phyloP scores from a whole-genome alignment of 768 basidiomycete genomes.

The Hygrophorus pudorinus region DNA sequence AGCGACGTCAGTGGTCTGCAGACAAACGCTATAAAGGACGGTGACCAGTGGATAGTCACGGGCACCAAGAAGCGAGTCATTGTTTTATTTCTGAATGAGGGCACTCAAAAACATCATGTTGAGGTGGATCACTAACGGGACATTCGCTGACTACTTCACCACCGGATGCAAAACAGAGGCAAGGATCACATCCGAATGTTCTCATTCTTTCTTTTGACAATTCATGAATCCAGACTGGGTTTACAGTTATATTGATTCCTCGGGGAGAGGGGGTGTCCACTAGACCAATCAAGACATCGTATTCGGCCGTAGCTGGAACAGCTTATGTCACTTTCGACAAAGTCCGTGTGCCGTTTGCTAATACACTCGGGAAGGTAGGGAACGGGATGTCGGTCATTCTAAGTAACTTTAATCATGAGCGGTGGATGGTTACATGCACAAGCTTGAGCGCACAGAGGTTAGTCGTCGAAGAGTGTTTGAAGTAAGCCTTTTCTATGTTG shows the following conservation, averaged over 20 bases:
- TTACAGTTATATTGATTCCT: constrained; percentile 67
- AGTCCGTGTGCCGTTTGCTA: constrained; percentile 72
- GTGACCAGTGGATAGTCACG: constrained; percentile 78
- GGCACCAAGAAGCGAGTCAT: constrained; percentile 80
- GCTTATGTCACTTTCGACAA: constrained; percentile 73
- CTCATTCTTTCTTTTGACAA: neutral
- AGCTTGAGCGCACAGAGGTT: constrained; percentile 68
- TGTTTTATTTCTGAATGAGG: neutral
- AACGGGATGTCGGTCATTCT: constrained; percentile 77
- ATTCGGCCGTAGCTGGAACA: constrained; percentile 87
- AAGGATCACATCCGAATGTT: constrained; percentile 5
- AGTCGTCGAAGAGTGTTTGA: constrained; percentile 84
- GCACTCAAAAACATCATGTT: neutral
- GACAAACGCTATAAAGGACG: constrained; percentile 80
- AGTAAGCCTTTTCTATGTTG: constrained; percentile 28
- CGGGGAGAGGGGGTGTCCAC: constrained; percentile 69
- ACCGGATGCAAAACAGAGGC: constrained; percentile 69
- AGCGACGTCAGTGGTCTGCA: constrained; percentile 78
- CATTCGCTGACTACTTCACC: constrained; percentile 78
- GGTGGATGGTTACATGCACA: constrained; percentile 76
- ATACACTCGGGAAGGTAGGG: constrained; percentile 83
- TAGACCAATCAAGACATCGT: constrained; percentile 85
- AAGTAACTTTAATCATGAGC: constrained; percentile 83
- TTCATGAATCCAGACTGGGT: constrained; percentile 40
- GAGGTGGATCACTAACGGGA: constrained; percentile 84